Conservation (phyloP, 306 rosid species). For the Adenanthera pavonina region DNA sequence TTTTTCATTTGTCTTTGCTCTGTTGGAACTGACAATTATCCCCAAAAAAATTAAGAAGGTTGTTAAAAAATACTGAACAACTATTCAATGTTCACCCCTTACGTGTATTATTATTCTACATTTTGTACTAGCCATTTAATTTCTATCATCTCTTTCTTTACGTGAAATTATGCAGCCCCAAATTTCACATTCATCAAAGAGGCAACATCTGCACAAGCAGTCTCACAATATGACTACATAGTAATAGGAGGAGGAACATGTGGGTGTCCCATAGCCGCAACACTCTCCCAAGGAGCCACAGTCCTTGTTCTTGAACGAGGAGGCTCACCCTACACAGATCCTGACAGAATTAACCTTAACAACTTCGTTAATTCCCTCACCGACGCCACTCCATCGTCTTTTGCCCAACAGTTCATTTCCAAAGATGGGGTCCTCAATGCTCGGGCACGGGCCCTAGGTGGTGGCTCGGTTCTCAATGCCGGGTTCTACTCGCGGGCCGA, state of each 20-base stretch:
- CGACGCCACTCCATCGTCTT: constrained; percentile 59
- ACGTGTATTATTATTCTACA: too few relatives aligned
- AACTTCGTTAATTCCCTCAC: constrained; percentile 39
- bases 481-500: neutral
- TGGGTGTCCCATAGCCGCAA: constrained; percentile 88
- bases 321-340: constrained; percentile 46
- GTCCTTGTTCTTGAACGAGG: constrained; percentile 71
- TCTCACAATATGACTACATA: constrained; percentile 59
- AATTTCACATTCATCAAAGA: too few relatives aligned
- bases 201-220: constrained; percentile 60
- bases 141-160: too few relatives aligned
- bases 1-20: too few relatives aligned
- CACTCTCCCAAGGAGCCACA: constrained; percentile 65
- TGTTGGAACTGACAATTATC: too few relatives aligned
- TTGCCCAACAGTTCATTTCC: constrained; percentile 67
- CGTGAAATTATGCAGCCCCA: too few relatives aligned
- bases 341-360: constrained; percentile 47
- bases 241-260: constrained; percentile 83
- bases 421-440: constrained; percentile 54
- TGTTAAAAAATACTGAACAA: too few relatives aligned
- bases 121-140: too few relatives aligned
- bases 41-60: too few relatives aligned
- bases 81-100: too few relatives aligned
- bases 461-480: too few relatives aligned
- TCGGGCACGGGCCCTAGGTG: too few relatives aligned